Percentiles rank a stretch among this genome's conserved stretches.
Conservation (phyloP, 1,284 basidiomycete genomes). For the Marasmius oreades region DNA sequence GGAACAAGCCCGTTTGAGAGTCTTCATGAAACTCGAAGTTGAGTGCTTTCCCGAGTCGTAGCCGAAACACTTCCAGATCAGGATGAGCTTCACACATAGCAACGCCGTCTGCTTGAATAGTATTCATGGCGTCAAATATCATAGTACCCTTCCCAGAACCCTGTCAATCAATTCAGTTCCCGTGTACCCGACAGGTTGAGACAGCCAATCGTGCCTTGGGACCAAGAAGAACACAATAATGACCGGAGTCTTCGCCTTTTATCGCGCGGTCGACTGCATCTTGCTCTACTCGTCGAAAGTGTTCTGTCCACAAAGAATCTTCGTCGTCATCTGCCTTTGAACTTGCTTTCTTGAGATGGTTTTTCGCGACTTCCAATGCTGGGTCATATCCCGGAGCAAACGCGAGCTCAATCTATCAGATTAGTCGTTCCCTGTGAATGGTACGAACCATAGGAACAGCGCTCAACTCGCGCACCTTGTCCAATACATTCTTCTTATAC, state of each 20-base stretch:
- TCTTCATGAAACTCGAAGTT: slow-evolving; percentile 83
- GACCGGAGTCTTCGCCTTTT: slow-evolving; percentile 64
- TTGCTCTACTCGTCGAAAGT: slow-evolving; percentile 71
- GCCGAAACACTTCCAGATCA: slow-evolving; percentile 72
- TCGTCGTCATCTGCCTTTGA: slow-evolving; percentile 24
- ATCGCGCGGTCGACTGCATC: slow-evolving; percentile 76
- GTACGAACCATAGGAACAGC: slow-evolving; percentile 2
- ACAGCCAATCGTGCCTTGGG: slow-evolving; percentile 51
- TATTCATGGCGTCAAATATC: slow-evolving; percentile 78
- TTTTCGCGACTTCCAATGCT: slow-evolving; percentile 67
- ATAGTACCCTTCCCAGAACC: slow-evolving; percentile 74
- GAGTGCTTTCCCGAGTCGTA: slow-evolving; percentile 77
- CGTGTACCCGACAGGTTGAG: not conserved
- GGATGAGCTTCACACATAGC: slow-evolving; percentile 46
- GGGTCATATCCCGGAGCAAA: slow-evolving; percentile 72
- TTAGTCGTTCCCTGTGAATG: slow-evolving; percentile 12
- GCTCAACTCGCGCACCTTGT: slow-evolving; percentile 50
- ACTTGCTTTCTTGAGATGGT: slow-evolving; percentile 31
- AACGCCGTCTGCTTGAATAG: slow-evolving; percentile 63
- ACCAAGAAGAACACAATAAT: slow-evolving; percentile 76
- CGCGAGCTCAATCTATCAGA: slow-evolving; percentile 55
- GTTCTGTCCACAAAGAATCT: slow-evolving; percentile 47
- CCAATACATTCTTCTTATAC: slow-evolving; percentile 80
- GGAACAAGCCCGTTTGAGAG: slow-evolving; percentile 74
- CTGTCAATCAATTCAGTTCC: slow-evolving; percentile 21